Base-by-base conservation (phyloP, 306 rosid species). In the Neltuma alba region DNA sequence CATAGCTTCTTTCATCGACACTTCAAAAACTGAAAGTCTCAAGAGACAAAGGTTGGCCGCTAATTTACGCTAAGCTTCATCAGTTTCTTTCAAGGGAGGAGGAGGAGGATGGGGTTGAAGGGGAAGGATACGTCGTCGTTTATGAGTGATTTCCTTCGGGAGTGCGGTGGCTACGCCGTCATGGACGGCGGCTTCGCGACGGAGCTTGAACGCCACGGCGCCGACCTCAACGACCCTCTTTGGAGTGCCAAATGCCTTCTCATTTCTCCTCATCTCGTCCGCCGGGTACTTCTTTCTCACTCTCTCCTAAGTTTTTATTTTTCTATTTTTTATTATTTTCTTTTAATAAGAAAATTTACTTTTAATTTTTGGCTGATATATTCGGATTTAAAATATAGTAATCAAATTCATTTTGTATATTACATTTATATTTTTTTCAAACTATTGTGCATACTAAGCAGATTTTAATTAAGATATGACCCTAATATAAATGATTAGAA, bases 211-310 rank as follows among this genome's bases (percentile, higher is more conserved):
- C 89, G 98, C 25, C 98, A 86, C 27, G 99, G 97, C 0, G 97
- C 97, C 28, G 94, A 95, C 81, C 92, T 95, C 42, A 78, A 92
- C 73, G 99, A 95, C 76, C 91, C 97, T 72, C 91, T 95, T 2
- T 95, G 99, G 99, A 92, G 99, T 84, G 95, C 98, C 81, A 95
- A 90, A 82, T 95, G 98, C 88, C 97, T 95, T 38, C 33, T 92
- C 63, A 82, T 55, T 34, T 91, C 98, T 0, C 87, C 99, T 3
- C 96, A 95, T 37, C 95, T 95, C 25, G 89, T 92, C 38, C 78
- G 92, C 77, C 86, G 94, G 92, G 99, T 94, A 88, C 79, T 21
- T 89, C 47, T 47, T 48, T 28, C 21, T 58, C 12, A 37, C 60
- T 34, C 21, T 28, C 36, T 50, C 10, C 20, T 20, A 5, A 3